These are phyloP conservation scores for Pyricularia grisea DNA, from an alignment of 2,329 filamentous ascomycete genomes.

Conservation along the genomic window DNA sequence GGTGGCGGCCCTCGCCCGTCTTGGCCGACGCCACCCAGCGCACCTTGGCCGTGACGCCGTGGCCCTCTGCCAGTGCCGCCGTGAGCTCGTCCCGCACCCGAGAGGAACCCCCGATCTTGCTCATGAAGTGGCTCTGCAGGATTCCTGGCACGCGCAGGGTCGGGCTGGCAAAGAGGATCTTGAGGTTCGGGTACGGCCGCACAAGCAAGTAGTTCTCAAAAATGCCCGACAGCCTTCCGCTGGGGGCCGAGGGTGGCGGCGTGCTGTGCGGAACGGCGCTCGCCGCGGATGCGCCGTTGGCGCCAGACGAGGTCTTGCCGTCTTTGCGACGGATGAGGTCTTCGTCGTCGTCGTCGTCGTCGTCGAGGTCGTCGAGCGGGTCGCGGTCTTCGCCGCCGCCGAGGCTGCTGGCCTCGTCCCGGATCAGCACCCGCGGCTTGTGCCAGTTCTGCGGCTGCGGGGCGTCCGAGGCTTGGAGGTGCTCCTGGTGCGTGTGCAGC, in stretches of 20 bases:
- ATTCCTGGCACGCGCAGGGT: conserved; percentile 59
- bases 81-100: conserved; percentile 37
- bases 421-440: conserved; percentile 30
- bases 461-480: conserved; percentile 17
- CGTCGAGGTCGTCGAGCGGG: not conserved
- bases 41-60: conserved; percentile 66
- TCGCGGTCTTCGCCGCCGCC: conserved; percentile 7
- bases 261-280: not conserved
- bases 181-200: conserved; percentile 54
- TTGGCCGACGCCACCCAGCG: conserved; percentile 49
- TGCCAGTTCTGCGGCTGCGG: conserved; percentile 23
- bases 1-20: conserved; percentile 47
- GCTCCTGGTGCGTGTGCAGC: conserved; percentile 27
- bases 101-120: conserved; percentile 39
- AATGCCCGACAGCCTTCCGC: conserved; percentile 26
- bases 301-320: not conserved
- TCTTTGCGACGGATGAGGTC: not conserved
- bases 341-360: not conserved
- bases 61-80: conserved; percentile 55
- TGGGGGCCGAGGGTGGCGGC: not conserved
- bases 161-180: conserved; percentile 61
- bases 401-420: conserved; percentile 21
- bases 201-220: conserved; percentile 55
- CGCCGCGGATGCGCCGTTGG: not conserved
- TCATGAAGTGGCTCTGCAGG: conserved; percentile 49